Percentiles rank a stretch among this genome's conserved stretches.
Evolutionary conservation across 176 grass and related monocot species (phyloP).

Genomic region (Zea mays): DNA sequence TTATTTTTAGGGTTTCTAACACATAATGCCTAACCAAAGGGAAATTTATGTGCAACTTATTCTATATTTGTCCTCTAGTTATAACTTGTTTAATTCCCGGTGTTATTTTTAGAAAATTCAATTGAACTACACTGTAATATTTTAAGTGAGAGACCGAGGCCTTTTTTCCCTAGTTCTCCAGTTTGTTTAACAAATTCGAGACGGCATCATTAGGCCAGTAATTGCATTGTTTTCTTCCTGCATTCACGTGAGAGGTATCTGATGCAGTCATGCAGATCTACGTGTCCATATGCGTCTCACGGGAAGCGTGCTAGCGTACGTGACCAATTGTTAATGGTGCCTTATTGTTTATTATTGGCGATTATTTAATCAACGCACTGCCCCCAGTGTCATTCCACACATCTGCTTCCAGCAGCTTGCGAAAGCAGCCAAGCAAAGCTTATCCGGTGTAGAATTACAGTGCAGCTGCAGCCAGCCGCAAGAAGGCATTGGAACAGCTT

Average conservation of each 20-base stretch:
- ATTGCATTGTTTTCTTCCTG: constrained; percentile 17
- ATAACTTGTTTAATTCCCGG: too few relatives aligned
- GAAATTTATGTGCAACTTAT: too few relatives aligned
- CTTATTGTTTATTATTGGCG: constrained; percentile 1
- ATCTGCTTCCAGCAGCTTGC: neutral
- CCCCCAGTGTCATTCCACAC: constrained; percentile 32
- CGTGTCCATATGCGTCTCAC: neutral
- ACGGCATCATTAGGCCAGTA: constrained; percentile 20
- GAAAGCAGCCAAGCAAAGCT: too few relatives aligned
- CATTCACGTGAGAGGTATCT: constrained; percentile 33
- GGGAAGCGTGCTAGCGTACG: neutral
- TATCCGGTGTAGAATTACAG: too few relatives aligned
- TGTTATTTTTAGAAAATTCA: too few relatives aligned
- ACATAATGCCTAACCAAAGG: too few relatives aligned
- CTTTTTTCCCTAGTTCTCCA: neutral
- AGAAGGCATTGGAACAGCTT: too few relatives aligned
- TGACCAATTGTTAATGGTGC: constrained; percentile 24
- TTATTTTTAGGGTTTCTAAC: too few relatives aligned
- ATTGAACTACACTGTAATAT: neutral
- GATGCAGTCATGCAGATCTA: too few relatives aligned
- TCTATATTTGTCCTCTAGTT: too few relatives aligned
- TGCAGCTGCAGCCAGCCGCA: too few relatives aligned
- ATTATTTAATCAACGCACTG: neutral
- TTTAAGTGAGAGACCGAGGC: neutral
- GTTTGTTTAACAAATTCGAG: constrained; percentile 1